Conservation (phyloP, 164 flowering plant species). For the Sedum album region DNA sequence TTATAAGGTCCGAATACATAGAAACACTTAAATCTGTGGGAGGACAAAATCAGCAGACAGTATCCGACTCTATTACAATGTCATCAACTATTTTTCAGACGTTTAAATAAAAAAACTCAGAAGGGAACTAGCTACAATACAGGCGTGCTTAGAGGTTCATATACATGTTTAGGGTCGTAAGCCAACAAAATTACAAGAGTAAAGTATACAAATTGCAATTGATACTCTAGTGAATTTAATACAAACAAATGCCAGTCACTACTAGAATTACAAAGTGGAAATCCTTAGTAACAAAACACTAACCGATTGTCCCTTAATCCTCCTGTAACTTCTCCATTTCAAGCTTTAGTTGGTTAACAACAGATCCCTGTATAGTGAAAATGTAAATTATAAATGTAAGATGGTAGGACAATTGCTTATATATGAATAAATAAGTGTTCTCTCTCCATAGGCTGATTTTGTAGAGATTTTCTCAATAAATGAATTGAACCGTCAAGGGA, state of each 20-base stretch:
- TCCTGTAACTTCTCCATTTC: conserved; percentile 76
- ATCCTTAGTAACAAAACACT: conserved; percentile 17
- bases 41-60: not conserved
- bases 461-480: not conserved
- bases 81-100: too few species aligned
- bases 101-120: too few species aligned
- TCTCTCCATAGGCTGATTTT: not conserved
- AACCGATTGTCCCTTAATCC: conserved; percentile 72
- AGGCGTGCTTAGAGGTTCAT: not conserved
- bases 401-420: too few species aligned
- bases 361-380: conserved; percentile 43
- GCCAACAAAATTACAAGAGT: not conserved
- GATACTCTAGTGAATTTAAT: too few species aligned
- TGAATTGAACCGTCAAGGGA: not conserved
- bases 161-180: not conserved
- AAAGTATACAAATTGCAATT: too few species aligned
- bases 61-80: not conserved
- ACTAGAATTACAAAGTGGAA: not conserved
- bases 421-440: too few species aligned
- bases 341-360: conserved; percentile 65
- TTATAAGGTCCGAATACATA: not conserved
- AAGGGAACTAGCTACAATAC: not conserved
- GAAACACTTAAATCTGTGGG: too few species aligned
- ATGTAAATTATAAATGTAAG: conserved; percentile 2
- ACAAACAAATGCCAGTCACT: not conserved